A percentile compares a stretch with the other conserved stretches of the same genome.
Evolutionary conservation across 1,284 basidiomycete genomes (phyloP).

Genomic region (Pulchroboletus neoregius): DNA sequence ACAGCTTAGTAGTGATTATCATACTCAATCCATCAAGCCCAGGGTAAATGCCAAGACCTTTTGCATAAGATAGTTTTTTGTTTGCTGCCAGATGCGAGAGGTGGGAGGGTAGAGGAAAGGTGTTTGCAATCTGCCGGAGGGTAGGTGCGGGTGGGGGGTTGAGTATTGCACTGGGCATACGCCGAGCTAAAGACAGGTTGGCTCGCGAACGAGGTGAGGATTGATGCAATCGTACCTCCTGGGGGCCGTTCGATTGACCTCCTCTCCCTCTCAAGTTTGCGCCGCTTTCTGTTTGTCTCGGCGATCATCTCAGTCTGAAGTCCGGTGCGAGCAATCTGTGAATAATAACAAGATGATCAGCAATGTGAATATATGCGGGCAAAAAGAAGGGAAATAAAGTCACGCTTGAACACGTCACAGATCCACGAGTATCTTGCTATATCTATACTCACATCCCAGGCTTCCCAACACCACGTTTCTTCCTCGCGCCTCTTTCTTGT

Average conservation of each 20-base stretch:
- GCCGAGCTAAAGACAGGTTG: constrained; percentile 38
- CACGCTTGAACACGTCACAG: constrained; percentile 3
- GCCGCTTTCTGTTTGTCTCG: constrained; percentile 76
- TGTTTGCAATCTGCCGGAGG: constrained; percentile 48
- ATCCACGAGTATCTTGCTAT: not conserved
- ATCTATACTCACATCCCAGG: constrained; percentile 60
- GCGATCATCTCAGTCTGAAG: constrained; percentile 81
- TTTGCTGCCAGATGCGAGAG: constrained; percentile 20
- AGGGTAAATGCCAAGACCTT: constrained; percentile 20
- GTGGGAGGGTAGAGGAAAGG: constrained; percentile 30
- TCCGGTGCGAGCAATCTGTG: constrained; percentile 61
- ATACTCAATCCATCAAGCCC: constrained; percentile 22
- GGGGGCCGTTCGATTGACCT: constrained; percentile 69
- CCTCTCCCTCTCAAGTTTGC: constrained; percentile 78
- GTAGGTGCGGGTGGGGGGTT: constrained; percentile 44
- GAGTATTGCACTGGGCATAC: constrained; percentile 43
- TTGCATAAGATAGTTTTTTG: constrained; percentile 16
- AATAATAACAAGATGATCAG: constrained; percentile 5
- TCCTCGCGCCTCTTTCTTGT: constrained; percentile 55
- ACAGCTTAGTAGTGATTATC: constrained; percentile 12
- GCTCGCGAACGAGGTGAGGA: not conserved
- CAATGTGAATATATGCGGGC: constrained; percentile 6
- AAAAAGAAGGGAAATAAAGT: constrained; percentile 5
- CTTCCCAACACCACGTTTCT: constrained; percentile 67
- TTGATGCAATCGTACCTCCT: constrained; percentile 45